A percentile compares a stretch with the other conserved stretches of the same genome.
phyloP scores from a whole-genome alignment of 1,139 yeast species.

The Blastobotrys elegans region DNA sequence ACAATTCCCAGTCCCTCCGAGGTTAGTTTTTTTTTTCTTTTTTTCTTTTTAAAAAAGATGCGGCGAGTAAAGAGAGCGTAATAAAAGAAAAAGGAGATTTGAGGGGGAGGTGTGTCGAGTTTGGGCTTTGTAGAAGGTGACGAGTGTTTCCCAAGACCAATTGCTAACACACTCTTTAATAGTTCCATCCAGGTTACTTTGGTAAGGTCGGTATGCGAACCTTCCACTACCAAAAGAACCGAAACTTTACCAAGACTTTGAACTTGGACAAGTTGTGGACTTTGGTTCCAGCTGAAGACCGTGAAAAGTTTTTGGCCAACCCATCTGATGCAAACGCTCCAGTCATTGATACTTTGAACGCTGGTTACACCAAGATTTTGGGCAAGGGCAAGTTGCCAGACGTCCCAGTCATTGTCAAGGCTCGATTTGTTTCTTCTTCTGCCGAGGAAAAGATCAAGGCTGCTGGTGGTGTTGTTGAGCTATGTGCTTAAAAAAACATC shows the following conservation, averaged over 20 bases:
- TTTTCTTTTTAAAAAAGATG: no score
- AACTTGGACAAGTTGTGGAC: conserved; percentile 99
- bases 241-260: conserved; percentile 97
- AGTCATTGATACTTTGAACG: conserved; percentile 98
- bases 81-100: no score
- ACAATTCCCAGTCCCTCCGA: no score
- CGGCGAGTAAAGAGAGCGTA: no score
- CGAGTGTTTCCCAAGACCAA: no score
- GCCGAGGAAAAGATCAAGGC: conserved; percentile 99
- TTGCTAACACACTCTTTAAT: conserved; percentile 71
- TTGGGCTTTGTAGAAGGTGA: no score
- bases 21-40: no score
- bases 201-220: conserved; percentile 99
- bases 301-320: conserved; percentile 87
- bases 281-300: conserved; percentile 88
- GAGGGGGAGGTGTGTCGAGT: no score
- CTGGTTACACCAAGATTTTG: conserved; percentile 99
- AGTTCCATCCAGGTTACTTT: conserved; percentile 99
- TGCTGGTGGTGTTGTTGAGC: conserved; percentile 99
- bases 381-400: conserved; percentile 99
- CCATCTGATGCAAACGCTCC: conserved; percentile 92
- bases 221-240: conserved; percentile 96
- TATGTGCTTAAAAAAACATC: conserved; percentile 64
- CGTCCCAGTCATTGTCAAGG: conserved; percentile 98
- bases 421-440: conserved; percentile 97